These are phyloP conservation scores for Rhizopogon vulgaris DNA, from an alignment of 768 basidiomycete species.

Conservation along the genomic window DNA sequence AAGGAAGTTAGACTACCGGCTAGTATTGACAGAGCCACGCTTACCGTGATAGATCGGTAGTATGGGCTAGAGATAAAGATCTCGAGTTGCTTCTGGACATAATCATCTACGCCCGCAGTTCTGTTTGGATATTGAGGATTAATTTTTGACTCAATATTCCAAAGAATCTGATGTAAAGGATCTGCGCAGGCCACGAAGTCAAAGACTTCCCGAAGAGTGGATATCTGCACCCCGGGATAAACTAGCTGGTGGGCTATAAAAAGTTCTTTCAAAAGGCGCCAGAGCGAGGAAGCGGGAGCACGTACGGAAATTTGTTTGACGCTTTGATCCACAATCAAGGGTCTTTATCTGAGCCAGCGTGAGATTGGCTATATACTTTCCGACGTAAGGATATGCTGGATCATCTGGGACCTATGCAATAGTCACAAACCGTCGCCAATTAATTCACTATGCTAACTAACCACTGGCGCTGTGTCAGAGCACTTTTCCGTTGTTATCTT, in stretches of 20 bases:
- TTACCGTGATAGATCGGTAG: conserved; percentile 54
- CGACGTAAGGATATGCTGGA: conserved; percentile 68
- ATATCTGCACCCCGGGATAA: conserved; percentile 65
- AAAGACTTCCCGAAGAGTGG: conserved; percentile 70
- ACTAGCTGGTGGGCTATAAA: conserved; percentile 51
- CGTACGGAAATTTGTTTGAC: conserved; percentile 55
- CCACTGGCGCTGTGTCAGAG: conserved; percentile 58
- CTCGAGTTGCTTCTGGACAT: conserved; percentile 56
- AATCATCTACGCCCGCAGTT: conserved; percentile 50
- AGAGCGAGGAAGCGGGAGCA: neutral
- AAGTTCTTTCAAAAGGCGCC: neutral
- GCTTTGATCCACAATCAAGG: conserved; percentile 71
- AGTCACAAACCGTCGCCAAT: neutral
- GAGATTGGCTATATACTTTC: conserved; percentile 68
- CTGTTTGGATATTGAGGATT: conserved; percentile 46
- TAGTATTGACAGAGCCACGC: conserved; percentile 11
- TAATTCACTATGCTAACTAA: conserved; percentile 24
- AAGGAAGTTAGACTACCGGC: neutral
- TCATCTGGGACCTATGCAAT: conserved; percentile 44
- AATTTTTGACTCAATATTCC: conserved; percentile 80
- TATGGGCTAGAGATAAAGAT: conserved; percentile 58
- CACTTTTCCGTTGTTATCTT: conserved; percentile 60
- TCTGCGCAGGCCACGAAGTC: conserved; percentile 72
- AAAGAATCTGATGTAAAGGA: conserved; percentile 50
- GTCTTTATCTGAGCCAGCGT: conserved; percentile 77